Evolutionary conservation across 2,329 filamentous ascomycete genomes (phyloP), one percentile per base, ranked within the genome.

Genomic region (Ceratocystis smalleyi): DNA sequence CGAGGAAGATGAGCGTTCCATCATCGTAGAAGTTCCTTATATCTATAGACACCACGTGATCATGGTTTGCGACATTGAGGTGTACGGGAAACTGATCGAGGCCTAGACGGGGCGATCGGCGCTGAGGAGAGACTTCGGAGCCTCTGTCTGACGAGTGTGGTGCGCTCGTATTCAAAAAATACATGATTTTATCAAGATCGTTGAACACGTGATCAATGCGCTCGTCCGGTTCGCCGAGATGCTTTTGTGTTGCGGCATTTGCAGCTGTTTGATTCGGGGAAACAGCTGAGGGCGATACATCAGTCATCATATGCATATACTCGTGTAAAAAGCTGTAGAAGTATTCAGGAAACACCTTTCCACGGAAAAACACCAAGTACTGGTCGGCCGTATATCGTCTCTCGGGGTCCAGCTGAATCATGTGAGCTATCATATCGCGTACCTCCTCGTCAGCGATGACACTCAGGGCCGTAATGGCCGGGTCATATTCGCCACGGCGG

Each of bases 311-410:
- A 69, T 89, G 89, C 90, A 99, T 96, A 72, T 99, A 96, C 70
- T 96, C 91, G 72, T 99, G 94, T 40, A 99, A 79, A 72, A 99
- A 97, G 72, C 84, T 95, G 78, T 96, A 97, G 71, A 99, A 99
- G 75, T 99, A 99, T 65, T 89, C 84, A 0, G 94, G 95, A 68
- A 99, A 99, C 2, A 92, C 89, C 71, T 92, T 96, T 59, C 83
- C 83, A 70, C 90, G 89, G 84, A 89, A 97, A 70, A 96, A 92
- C 24, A 91, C 87, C 8, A 99, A 78, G 69, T 96, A 97, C 71
- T 97, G 89, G 65, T 96, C 91, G 1, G 94, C 92, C 19, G 90
- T 91, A 73, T 95, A 95, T 69, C 94, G 83, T 69, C 89, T 89
- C 73, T 95, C 87, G 0, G 95, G 92, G 69, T 97, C 89, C 6